Percentiles rank a stretch among this genome's conserved stretches.
Evolutionary conservation across 148 eudicot genomes (phyloP).

Genomic region (Rhododendron vialii): DNA sequence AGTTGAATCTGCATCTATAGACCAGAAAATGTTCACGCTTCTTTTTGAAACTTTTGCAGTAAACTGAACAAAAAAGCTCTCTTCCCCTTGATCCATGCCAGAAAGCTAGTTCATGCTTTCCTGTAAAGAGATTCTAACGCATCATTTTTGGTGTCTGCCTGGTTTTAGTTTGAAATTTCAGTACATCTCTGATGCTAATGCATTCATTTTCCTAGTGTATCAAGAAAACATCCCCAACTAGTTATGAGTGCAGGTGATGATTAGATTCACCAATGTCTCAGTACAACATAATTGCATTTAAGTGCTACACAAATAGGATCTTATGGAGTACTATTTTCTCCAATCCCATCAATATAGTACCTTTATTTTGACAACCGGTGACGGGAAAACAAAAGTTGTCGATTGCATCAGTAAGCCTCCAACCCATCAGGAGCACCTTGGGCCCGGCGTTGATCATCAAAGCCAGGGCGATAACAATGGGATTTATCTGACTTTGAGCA

Average conservation of each 20-base stretch:
- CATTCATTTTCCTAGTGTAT: not conserved
- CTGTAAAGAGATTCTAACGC: not conserved
- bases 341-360: not conserved
- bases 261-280: not conserved
- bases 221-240: not conserved
- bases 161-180: not conserved
- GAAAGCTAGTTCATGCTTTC: conserved; percentile 7
- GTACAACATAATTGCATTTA: not conserved
- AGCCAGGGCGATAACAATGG: not conserved
- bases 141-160: conserved; percentile 1
- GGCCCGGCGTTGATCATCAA: too few relatives aligned
- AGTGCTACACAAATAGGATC: not conserved
- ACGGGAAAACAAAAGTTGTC: not conserved
- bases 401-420: not conserved
- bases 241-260: not conserved
- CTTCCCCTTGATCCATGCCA: conserved; percentile 1
- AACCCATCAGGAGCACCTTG: not conserved
- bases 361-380: not conserved
- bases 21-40: not conserved
- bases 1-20: not conserved
- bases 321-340: not conserved
- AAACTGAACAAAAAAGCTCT: not conserved
- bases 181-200: not conserved
- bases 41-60: conserved; percentile 5
- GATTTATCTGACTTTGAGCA: too few relatives aligned